Percentiles rank a stretch among this genome's conserved stretches.
Evolutionary conservation across 2,329 filamentous ascomycete genomes (phyloP).

Genomic region (Cladosporium sp.): DNA sequence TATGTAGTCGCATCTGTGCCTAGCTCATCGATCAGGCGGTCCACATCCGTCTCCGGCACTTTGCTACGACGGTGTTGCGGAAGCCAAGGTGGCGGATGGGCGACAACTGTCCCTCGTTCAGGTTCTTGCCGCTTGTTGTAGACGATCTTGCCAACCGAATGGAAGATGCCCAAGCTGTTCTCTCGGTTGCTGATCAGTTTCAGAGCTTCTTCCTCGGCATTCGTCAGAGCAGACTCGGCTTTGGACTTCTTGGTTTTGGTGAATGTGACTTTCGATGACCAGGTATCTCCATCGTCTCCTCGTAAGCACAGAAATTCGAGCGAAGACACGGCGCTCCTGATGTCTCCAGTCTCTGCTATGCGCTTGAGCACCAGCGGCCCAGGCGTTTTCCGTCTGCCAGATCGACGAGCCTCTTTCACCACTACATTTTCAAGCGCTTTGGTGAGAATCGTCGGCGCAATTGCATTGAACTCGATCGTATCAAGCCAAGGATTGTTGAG

Average conservation of each 20-base stretch:
- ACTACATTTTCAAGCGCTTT: slow-evolving; percentile 83
- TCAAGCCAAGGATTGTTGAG: slow-evolving; percentile 76
- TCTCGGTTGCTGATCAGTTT: slow-evolving; percentile 84
- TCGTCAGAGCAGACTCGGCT: slow-evolving; percentile 66
- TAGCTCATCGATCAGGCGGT: slow-evolving; percentile 85
- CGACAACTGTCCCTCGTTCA: slow-evolving; percentile 38
- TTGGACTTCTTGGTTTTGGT: slow-evolving; percentile 66
- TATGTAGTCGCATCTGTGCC: slow-evolving; percentile 92
- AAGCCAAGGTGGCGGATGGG: slow-evolving; percentile 51
- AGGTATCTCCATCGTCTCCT: slow-evolving; percentile 71
- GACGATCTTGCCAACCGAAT: slow-evolving; percentile 91
- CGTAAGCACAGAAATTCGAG: slow-evolving; percentile 90
- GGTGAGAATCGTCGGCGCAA: slow-evolving; percentile 80
- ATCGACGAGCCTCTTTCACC: slow-evolving; percentile 80
- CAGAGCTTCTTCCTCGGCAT: slow-evolving; percentile 76
- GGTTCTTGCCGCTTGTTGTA: slow-evolving; percentile 85
- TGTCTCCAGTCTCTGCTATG: slow-evolving; percentile 84
- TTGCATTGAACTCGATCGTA: slow-evolving; percentile 87
- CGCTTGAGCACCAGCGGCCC: slow-evolving; percentile 76
- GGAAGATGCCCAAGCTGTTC: slow-evolving; percentile 89
- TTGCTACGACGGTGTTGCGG: slow-evolving; percentile 48
- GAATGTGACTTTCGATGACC: slow-evolving; percentile 74
- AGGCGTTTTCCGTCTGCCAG: slow-evolving; percentile 72
- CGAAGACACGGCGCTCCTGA: slow-evolving; percentile 87
- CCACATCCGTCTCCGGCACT: slow-evolving; percentile 50